Conservation (phyloP, 768 basidiomycete species). For the Agrocybe praecox region DNA sequence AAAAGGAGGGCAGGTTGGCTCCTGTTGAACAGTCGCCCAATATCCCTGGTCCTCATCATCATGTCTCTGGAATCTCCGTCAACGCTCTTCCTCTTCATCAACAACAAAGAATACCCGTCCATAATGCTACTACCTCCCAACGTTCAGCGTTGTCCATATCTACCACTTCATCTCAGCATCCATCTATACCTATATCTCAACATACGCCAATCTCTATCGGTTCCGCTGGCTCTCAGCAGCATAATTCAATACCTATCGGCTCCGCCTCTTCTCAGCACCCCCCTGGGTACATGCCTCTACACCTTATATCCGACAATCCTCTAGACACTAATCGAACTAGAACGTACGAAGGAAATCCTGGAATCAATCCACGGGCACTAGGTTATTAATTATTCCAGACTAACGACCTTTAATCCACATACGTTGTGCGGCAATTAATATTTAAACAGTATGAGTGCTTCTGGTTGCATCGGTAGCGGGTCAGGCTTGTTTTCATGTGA, state of each 20-base stretch:
- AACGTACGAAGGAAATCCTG: slow-evolving; percentile 18
- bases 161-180: neutral
- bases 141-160: neutral
- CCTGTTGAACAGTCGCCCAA: slow-evolving; percentile 5
- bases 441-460: neutral
- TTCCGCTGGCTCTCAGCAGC: neutral
- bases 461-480: neutral
- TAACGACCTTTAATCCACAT: neutral
- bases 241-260: neutral
- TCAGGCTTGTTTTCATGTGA: no score
- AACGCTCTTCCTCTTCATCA: neutral
- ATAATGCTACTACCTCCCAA: neutral
- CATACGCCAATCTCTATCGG: neutral
- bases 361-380: slow-evolving; percentile 24
- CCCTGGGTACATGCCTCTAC: neutral
- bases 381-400: slow-evolving; percentile 5
- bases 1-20: slow-evolving; percentile 37
- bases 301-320: neutral
- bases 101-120: neutral
- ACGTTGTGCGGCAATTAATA: neutral
- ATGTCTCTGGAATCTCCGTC: neutral
- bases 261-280: neutral
- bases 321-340: neutral
- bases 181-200: neutral
- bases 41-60: neutral